These are phyloP conservation scores for Wallacemonas collosoma DNA, from an alignment of 208 protist species.

Conservation along the genomic window DNA sequence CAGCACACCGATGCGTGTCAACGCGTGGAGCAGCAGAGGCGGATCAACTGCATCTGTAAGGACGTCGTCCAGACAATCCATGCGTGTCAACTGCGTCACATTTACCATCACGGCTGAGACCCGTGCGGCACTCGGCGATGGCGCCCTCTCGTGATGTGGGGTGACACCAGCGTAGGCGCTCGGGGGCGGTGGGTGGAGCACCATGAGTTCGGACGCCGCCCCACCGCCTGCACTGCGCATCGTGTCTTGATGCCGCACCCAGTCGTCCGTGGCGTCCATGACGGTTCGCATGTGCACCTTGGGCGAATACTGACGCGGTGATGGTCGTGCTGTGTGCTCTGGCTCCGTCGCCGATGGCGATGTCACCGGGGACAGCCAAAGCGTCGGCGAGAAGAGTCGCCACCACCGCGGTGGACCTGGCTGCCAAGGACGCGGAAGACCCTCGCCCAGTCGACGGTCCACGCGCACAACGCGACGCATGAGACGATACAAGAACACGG, in stretches of 20 bases:
- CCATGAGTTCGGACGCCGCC: too few relatives aligned
- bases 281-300: conserved; percentile 10
- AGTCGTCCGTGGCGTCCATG: conserved; percentile 33
- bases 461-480: background rate
- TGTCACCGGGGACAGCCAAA: background rate
- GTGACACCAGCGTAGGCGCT: too few relatives aligned
- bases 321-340: background rate
- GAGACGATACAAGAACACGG: background rate
- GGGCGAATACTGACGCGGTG: background rate
- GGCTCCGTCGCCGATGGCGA: background rate
- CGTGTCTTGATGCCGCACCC: conserved; percentile 19
- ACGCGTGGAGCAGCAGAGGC: background rate
- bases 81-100: conserved; percentile 15
- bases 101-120: background rate
- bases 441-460: background rate
- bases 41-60: background rate
- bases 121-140: too few relatives aligned
- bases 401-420: conserved; percentile 9
- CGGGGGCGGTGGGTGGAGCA: too few relatives aligned
- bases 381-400: background rate
- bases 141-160: too few relatives aligned
- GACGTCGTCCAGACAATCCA: conserved; percentile 11
- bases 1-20: background rate
- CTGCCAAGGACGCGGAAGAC: conserved; percentile 2
- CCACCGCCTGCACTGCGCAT: too few relatives aligned